Percentiles rank a stretch among this genome's conserved stretches.
Conservation (phyloP, 1,284 basidiomycete genomes). For the Apiotrichum porosum region DNA sequence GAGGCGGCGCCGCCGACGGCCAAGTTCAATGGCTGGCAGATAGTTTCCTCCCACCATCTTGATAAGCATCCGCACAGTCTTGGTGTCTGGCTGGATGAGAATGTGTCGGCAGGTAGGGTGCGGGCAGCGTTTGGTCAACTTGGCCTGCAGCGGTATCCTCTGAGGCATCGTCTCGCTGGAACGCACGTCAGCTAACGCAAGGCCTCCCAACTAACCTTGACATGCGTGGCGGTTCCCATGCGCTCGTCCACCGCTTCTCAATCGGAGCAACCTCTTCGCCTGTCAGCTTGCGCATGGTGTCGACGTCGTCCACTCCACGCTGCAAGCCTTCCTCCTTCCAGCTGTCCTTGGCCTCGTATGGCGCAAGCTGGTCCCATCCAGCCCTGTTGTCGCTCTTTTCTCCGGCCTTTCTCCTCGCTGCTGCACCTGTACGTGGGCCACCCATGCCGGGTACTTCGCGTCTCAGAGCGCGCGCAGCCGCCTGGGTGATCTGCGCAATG, state of each 20-base stretch:
- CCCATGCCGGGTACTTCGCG: constrained; percentile 33
- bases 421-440: neutral
- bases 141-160: constrained; percentile 84
- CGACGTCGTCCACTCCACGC: constrained; percentile 28
- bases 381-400: constrained; percentile 12
- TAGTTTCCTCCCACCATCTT: constrained; percentile 93
- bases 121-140: constrained; percentile 91
- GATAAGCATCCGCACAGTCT: constrained; percentile 92
- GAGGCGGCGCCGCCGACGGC: constrained; percentile 41
- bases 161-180: constrained; percentile 57
- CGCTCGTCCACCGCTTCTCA: constrained; percentile 73
- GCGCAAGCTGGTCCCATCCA: constrained; percentile 39
- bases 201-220: constrained; percentile 65
- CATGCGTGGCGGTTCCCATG: constrained; percentile 67
- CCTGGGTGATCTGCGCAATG: constrained; percentile 42
- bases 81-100: constrained; percentile 95
- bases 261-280: constrained; percentile 61
- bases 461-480: constrained; percentile 38
- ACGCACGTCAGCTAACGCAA: too few species aligned
- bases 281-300: constrained; percentile 58
- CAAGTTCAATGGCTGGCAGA: constrained; percentile 76
- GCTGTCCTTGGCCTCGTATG: constrained; percentile 31
- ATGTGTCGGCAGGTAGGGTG: constrained; percentile 76
- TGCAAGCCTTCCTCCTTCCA: constrained; percentile 32
- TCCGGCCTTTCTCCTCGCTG: neutral